Evolutionary conservation across 768 basidiomycete genomes (phyloP).

Genomic region (Boletus speciosus): DNA sequence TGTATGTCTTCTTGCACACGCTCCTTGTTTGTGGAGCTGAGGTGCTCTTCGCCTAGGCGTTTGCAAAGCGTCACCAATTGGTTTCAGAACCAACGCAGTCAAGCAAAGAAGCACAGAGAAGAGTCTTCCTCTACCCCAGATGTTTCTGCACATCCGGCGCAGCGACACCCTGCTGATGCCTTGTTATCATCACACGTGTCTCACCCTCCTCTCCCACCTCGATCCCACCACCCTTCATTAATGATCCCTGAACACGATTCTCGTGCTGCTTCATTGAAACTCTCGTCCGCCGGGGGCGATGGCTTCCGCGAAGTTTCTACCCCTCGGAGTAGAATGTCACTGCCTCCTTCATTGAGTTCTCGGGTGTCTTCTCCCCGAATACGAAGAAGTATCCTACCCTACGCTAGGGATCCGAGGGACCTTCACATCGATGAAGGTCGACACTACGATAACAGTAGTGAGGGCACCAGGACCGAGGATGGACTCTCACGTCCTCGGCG

Average conservation of each 20-base stretch:
- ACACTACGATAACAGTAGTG: slow-evolving; percentile 21
- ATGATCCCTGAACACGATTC: slow-evolving; percentile 21
- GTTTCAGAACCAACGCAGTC: slow-evolving; percentile 84
- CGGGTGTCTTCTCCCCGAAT: slow-evolving; percentile 29
- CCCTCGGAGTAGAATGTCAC: slow-evolving; percentile 30
- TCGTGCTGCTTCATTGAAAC: slow-evolving; percentile 10
- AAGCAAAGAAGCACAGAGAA: slow-evolving; percentile 68
- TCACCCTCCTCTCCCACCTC: slow-evolving; percentile 22
- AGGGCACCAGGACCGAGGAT: slow-evolving; percentile 23
- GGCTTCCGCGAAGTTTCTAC: slow-evolving; percentile 18
- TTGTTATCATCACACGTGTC: slow-evolving; percentile 7
- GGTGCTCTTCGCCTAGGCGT: slow-evolving; percentile 48
- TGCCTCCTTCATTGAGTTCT: slow-evolving; percentile 28
- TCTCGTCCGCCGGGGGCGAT: slow-evolving; percentile 11
- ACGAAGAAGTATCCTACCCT: slow-evolving; percentile 27
- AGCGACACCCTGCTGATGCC: slow-evolving; percentile 14
- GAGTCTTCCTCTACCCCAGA: slow-evolving; percentile 35
- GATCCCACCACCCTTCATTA: slow-evolving; percentile 32
- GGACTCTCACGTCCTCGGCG: slow-evolving; percentile 57
- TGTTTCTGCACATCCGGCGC: slow-evolving; percentile 4
- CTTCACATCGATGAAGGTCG: slow-evolving; percentile 26
- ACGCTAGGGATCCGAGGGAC: slow-evolving; percentile 26
- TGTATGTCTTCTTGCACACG: slow-evolving; percentile 48
- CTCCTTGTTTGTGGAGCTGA: slow-evolving; percentile 23
- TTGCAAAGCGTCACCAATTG: slow-evolving; percentile 80